A percentile compares a stretch with the other conserved stretches of the same genome.
These are phyloP conservation scores for Imleria badia DNA, from an alignment of 768 basidiomycete species.

Conservation along the genomic window DNA sequence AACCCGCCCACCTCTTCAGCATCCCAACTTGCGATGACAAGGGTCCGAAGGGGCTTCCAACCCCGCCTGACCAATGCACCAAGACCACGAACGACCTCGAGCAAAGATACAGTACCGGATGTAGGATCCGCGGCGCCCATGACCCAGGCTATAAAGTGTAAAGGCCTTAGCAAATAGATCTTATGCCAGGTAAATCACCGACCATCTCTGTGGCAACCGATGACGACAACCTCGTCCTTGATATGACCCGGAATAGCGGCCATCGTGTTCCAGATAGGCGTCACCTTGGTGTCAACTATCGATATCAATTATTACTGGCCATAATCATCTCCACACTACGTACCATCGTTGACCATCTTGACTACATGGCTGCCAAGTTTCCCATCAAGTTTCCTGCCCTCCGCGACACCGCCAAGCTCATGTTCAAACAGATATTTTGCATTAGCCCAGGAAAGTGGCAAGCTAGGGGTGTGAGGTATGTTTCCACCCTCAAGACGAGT, in stretches of 20 bases:
- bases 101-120: constrained; percentile 53
- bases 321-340: background rate
- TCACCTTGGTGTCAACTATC: constrained; percentile 73
- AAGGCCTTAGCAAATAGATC: background rate
- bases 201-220: constrained; percentile 92
- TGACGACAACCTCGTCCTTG: constrained; percentile 76
- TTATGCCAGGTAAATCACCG: constrained; percentile 17
- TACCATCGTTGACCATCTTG: constrained; percentile 56
- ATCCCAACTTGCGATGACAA: constrained; percentile 78
- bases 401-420: constrained; percentile 45
- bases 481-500: constrained; percentile 61
- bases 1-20: constrained; percentile 54
- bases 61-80: constrained; percentile 48
- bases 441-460: constrained; percentile 87
- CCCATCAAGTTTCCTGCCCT: constrained; percentile 46
- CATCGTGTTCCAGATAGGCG: constrained; percentile 90
- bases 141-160: constrained; percentile 29
- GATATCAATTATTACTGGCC: background rate
- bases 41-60: constrained; percentile 68
- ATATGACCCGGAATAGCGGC: constrained; percentile 80
- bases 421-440: constrained; percentile 64
- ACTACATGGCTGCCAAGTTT: constrained; percentile 46
- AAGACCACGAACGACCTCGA: constrained; percentile 56
- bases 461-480: constrained; percentile 72
- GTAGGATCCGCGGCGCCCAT: constrained; percentile 56